A percentile compares a stretch with the other conserved stretches of the same genome.
Evolutionary conservation across 2,329 filamentous ascomycete genomes (phyloP).

Genomic region (Bimuria novae-zelandiae): DNA sequence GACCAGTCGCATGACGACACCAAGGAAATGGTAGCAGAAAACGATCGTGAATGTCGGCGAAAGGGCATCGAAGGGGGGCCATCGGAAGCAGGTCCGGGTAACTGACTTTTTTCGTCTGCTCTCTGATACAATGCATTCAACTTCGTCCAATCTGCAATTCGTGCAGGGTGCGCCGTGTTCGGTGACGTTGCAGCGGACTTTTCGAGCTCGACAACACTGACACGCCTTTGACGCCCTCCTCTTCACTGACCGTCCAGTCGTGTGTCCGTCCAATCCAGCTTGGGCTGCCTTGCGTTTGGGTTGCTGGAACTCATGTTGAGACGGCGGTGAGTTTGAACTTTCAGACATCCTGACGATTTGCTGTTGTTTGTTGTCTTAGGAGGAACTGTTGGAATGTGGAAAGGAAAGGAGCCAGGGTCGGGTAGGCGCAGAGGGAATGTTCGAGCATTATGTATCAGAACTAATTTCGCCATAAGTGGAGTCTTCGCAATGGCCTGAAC

Average conservation of each 20-base stretch:
- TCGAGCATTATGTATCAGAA: constrained; percentile 38
- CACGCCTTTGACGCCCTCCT: constrained; percentile 89
- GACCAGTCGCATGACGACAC: constrained; percentile 32
- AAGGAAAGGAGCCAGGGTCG: constrained; percentile 18
- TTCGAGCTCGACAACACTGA: constrained; percentile 83
- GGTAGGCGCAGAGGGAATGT: constrained; percentile 32
- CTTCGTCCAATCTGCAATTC: constrained; percentile 81
- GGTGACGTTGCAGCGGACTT: constrained; percentile 92
- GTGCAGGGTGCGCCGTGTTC: constrained; percentile 83
- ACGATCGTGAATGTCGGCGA: constrained; percentile 14
- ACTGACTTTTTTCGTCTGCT: constrained; percentile 86
- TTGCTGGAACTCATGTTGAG: constrained; percentile 38
- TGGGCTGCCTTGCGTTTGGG: constrained; percentile 64
- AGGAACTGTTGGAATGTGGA: constrained; percentile 18
- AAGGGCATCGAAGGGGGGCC: constrained; percentile 19
- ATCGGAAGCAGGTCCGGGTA: constrained; percentile 29
- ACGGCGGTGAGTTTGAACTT: constrained; percentile 43
- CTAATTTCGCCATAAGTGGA: constrained; percentile 39
- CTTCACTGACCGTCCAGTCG: constrained; percentile 66
- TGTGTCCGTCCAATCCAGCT: constrained; percentile 58
- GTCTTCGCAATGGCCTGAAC: constrained; percentile 27
- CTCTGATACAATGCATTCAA: constrained; percentile 70
- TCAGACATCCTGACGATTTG: constrained; percentile 41
- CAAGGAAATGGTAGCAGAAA: too few relatives aligned
- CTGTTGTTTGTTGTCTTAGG: constrained; percentile 20